Evolutionary conservation across 2,329 filamentous ascomycete genomes (phyloP), one percentile per base, ranked within the genome.

Genomic region (Fusarium sp.): DNA sequence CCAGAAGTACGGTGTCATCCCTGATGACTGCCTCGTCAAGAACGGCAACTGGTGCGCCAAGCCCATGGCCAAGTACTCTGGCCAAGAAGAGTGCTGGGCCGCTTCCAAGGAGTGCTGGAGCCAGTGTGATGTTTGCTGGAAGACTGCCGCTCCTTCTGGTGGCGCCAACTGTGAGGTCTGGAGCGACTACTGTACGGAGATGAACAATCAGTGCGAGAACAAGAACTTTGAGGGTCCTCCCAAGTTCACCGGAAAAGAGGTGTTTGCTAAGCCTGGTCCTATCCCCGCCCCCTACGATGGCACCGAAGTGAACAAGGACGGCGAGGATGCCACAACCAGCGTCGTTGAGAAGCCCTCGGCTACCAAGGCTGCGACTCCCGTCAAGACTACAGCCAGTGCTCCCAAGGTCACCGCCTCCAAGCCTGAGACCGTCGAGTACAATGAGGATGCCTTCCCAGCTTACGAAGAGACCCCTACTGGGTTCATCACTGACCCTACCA

Each of bases 41-140:
- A 93, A 93, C 79, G 92, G 85, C 67, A 94, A 94, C 83, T 94
- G 92, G 92, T 93, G 91, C 81, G 92, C 87, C 61, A 84, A 87
- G 68, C 88, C 93, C 77, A 85, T 94, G 1, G 80, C 87, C 0
- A 76, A 82, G 10, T 94, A 92, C 83, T 83, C 82, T 6, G 83
- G 84, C 52, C 85, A 90, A 78, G 78, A 78, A 2, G 87, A 87
- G 16, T 94, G 93, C 85, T 93, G 90, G 89, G 85, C 84, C 66
- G 83, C 86, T 4, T 85, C 86, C 13, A 80, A 84, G 40, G 80
- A 85, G 58, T 92, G 91, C 85, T 94, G 87, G 85, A 79, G 81
- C 29, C 91, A 94, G 83, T 82, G 83, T 34, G 81, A 87, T 4
- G 78, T 74, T n/a, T 94, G 93, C 85, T 94, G 89, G 82, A 80